Evolutionary conservation across 2,329 filamentous ascomycete species (phyloP), one percentile per base, ranked within the genome.

Genomic region (Clonostachys chloroleuca): DNA sequence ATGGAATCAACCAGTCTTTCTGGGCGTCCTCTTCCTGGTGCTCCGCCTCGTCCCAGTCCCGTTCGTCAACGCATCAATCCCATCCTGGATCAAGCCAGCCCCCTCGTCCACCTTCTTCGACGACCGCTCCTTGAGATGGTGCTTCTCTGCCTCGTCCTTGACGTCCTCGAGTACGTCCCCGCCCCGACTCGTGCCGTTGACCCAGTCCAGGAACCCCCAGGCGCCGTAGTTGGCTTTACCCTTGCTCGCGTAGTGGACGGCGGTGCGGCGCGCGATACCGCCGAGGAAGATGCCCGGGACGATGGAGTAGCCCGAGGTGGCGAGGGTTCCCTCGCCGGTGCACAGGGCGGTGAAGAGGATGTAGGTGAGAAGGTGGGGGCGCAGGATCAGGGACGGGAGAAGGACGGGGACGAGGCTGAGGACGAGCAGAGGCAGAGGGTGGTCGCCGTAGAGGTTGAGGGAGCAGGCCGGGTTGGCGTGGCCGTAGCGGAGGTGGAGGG

Each of bases 291-390:
- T 71, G 2, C 77, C 77, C 0, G 77, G 77, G 0, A 80, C 64
- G 7, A 81, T 67, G 14, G 73, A 78, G 64, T 90, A 91, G 0
- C 86, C 86, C 0, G 81, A 87, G 64, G 81, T 81, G 30, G 82
- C 71, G 43, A 89, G 68, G 1, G 81, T 81, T 53, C 89, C 85
- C 53, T 89, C 83, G 1, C 83, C 58, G 4, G 84, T 86, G 51
- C 78, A 77, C 24, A 89, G 59, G 0, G 76, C 73, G 14, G 83
- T 69, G 52, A 88, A 78, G 12, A 87, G 57, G 47, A 88, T 75
- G 66, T 85, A 89, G 0, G 84, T 88, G n/a, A 90, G 70, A 5
- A 89, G 73, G 61, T 91, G 87, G 35, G 84, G 82, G 9, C 83
- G 81, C 39, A 89, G 72, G n/a, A 78, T 53, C 17, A 83, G 65